Base-by-base conservation (phyloP, 2,329 filamentous ascomycete species). In the Apiospora hydei region DNA sequence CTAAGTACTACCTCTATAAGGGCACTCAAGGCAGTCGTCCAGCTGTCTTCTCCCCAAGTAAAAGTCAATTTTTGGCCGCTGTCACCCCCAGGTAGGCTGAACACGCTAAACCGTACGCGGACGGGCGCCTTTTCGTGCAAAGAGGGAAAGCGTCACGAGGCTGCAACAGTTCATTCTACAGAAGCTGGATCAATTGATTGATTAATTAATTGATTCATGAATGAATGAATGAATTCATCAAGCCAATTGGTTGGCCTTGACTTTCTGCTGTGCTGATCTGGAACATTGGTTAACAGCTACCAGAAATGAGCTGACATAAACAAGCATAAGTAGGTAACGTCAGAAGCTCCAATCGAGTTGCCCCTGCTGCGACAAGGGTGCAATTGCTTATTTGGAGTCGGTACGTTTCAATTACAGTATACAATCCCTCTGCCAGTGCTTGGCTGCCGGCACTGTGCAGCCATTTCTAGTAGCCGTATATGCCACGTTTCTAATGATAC, bases 101-200 rank as follows among this genome's bases (percentile, higher is more conserved):
- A n/a, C 34, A 14, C 57, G 57, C 57, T 64, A 64, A 64, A 64
- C 57, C 57, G 13, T 24, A 64, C 34, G 21, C 18, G 57, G 57
- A 64, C n/a, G 57, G 57, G 41, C n/a, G n/a, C 18, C 34, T 13
- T 24, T 64, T 64, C 34, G 57, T 41, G 34, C 34, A 24, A 64
- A 64, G 34, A 38, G 21, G 57, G 57, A 41, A 64, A 41, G 57
- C 57, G 57, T 18, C 16, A 34, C 34, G 53, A 61, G 16, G 53
- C 53, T 61, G 53, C 18, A 34, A 53, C 49, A 26, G n/a, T 51
- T 21, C 26, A 30, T 30, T 51, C 21, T 51, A 51, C 47, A 24
- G 1, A 30, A 16, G 18, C 53, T 57, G 26, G 16, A 61, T 38
- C 41, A 53, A 51, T 24, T n/a, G 24, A 51, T 11, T 43, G 41